A percentile compares a stretch with the other conserved stretches of the same genome.
Conservation (phyloP, 2,329 filamentous ascomycete genomes). For the Ustilaginoidea virens region DNA sequence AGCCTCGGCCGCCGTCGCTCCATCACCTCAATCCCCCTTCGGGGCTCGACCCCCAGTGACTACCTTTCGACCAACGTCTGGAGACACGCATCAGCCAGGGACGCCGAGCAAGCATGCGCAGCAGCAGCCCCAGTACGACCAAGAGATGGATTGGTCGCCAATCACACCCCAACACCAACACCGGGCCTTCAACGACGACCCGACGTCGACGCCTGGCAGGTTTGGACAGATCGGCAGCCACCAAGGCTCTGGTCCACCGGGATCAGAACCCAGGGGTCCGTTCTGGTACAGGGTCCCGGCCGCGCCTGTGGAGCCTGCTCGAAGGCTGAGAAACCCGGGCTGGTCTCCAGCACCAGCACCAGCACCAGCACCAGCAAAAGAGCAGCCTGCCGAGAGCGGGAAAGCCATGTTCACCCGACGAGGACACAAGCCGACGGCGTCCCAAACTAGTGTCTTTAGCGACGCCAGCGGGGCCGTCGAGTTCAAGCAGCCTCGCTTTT, state of each 20-base stretch:
- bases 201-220: constrained; percentile 19
- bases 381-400: constrained; percentile 25
- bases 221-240: constrained; percentile 27
- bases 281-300: constrained; percentile 59
- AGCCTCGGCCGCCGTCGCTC: constrained; percentile 8
- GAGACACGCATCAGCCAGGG: constrained; percentile 7
- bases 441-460: constrained; percentile 3
- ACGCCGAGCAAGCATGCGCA: constrained; percentile 6
- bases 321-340: constrained; percentile 44
- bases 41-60: neutral
- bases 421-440: constrained; percentile 5
- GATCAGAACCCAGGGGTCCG: constrained; percentile 27
- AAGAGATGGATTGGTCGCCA: constrained; percentile 64
- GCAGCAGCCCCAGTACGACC: constrained; percentile 22
- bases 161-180: constrained; percentile 38
- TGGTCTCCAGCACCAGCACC: constrained; percentile 32
- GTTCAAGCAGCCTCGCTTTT: constrained; percentile 47
- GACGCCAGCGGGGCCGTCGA: constrained; percentile 16
- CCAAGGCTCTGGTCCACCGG: constrained; percentile 24
- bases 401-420: constrained; percentile 34
- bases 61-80: constrained; percentile 5
- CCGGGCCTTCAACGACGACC: constrained; percentile 35
- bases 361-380: constrained; percentile 29
- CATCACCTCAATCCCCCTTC: constrained; percentile 5
- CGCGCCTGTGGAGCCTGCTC: constrained; percentile 51